Base-by-base conservation (phyloP, 23 red algal species). In the Agarophyton chilense region DNA sequence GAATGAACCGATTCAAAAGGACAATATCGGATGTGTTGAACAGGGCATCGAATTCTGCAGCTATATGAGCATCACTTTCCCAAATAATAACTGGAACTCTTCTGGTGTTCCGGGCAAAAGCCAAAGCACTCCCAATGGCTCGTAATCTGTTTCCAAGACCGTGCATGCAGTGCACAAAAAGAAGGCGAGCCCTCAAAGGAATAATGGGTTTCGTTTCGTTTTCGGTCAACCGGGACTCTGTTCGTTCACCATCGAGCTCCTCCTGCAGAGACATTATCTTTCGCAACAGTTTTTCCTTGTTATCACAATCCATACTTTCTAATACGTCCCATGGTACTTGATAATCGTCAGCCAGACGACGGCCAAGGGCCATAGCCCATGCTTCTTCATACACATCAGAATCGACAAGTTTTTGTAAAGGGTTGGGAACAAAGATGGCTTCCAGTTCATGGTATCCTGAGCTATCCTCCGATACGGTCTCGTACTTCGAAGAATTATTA, bases 251-350 rank as follows among this genome's bases (percentile, higher is more conserved):
- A 2, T 89, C 85, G 12, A 89, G 54, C 10, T 89, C 85, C 3
- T 65, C 74, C 67, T 89, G 85, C 28, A 89, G 55, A 52, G 53
- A 21, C 85, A 89, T 78, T 12, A 92, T 55, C n/a, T 72, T 44
- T 19, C 93, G 65, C 19, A 92, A 60, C 49, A 95, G 26, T 32
- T 52, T 51, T 19, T 95, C 87, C 46, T 89, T 87, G n/a, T 71
- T 91, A 28, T 43, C 52, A 34, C 62, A 57, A 33, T 81, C 80
- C 58, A 85, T 83, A n/a, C 45, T 72, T 84, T 67, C 51, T 45
- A 94, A 44, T 36, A 94, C 86, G 66, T 94, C 92, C 92, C 92
- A 94, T 40, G 93, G 93, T 19, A 95, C 76, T 55, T 88, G 77
- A 61, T 77, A 90, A 43, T 90, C 84, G 52, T 91, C 79, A 40